phyloP scores from a whole-genome alignment of 2,329 filamentous ascomycete genomes.

The Penicillium verrucosum region DNA sequence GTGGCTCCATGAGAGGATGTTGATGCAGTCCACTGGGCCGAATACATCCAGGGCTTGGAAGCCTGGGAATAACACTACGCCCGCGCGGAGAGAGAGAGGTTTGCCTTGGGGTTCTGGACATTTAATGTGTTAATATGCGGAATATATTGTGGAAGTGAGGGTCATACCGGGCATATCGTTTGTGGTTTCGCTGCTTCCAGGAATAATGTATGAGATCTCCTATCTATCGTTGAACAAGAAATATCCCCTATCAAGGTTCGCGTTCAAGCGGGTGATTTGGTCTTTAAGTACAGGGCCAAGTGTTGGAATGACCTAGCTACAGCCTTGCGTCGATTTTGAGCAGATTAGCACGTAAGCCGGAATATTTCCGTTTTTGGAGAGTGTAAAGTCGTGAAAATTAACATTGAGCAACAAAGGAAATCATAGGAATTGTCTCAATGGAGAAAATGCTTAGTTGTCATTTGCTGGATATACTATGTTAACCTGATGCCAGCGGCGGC shows the following conservation, averaged over 20 bases:
- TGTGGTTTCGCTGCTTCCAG: neutral
- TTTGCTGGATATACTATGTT: neutral
- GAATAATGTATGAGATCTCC: too few relatives aligned
- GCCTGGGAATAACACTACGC: conserved; percentile 38
- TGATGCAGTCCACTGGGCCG: conserved; percentile 50
- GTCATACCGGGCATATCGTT: neutral
- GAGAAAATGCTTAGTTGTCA: neutral
- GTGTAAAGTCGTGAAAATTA: neutral
- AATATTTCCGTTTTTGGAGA: neutral
- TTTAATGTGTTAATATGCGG: neutral
- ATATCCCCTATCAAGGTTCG: neutral
- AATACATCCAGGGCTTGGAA: conserved; percentile 45
- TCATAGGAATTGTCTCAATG: too few relatives aligned
- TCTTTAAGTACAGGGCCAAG: neutral
- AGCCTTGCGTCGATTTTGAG: neutral
- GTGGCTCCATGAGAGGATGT: conserved; percentile 21
- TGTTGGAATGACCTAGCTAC: neutral
- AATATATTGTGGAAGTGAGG: neutral
- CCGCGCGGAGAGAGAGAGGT: conserved; percentile 8
- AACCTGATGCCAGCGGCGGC: neutral
- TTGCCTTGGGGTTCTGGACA: neutral
- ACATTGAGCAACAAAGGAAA: neutral
- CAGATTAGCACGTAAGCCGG: neutral
- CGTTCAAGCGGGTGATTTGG: neutral
- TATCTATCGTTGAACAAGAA: neutral